These are phyloP conservation scores for Ulvella scutata DNA, from an alignment of 139 green algal species.

Conservation along the genomic window DNA sequence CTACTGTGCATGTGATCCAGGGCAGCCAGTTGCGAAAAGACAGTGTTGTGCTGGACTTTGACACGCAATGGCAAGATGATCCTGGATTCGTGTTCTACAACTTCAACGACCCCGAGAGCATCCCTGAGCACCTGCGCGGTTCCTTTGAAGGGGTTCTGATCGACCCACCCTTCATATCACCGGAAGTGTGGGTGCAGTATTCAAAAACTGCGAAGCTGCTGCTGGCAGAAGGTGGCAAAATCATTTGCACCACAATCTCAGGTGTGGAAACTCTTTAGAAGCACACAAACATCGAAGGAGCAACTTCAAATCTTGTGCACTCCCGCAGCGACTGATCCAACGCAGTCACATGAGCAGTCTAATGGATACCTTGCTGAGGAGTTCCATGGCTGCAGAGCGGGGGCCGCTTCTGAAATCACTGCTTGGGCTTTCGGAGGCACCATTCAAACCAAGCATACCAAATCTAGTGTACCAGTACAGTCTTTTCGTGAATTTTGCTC, in stretches of 20 bases:
- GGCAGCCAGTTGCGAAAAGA: conserved; percentile 11
- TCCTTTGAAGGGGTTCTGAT: conserved; percentile 51
- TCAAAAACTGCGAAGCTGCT: conserved; percentile 29
- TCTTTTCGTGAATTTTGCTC: conserved; percentile 40
- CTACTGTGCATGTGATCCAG: conserved; percentile 5
- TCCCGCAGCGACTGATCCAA: too few species aligned
- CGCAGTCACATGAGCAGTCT: too few species aligned
- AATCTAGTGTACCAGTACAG: conserved; percentile 55
- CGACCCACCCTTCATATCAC: conserved; percentile 55
- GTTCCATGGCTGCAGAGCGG: conserved; percentile 52
- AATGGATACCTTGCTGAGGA: too few species aligned
- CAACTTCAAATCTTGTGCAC: too few species aligned
- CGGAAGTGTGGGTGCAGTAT: conserved; percentile 54
- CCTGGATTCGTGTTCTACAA: conserved; percentile 47
- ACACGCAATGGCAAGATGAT: conserved; percentile 41
- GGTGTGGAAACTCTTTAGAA: too few species aligned
- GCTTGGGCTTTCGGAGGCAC: conserved; percentile 15
- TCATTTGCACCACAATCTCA: conserved; percentile 47
- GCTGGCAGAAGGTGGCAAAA: conserved; percentile 28
- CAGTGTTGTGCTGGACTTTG: conserved; percentile 41
- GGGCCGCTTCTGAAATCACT: conserved; percentile 26
- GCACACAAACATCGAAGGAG: too few species aligned
- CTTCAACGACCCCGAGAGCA: conserved; percentile 36
- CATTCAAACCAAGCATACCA: conserved; percentile 53
- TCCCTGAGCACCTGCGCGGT: conserved; percentile 26